Conservation (phyloP, 371 early-diverging fungal genomes). For the Mortierella sp. region DNA sequence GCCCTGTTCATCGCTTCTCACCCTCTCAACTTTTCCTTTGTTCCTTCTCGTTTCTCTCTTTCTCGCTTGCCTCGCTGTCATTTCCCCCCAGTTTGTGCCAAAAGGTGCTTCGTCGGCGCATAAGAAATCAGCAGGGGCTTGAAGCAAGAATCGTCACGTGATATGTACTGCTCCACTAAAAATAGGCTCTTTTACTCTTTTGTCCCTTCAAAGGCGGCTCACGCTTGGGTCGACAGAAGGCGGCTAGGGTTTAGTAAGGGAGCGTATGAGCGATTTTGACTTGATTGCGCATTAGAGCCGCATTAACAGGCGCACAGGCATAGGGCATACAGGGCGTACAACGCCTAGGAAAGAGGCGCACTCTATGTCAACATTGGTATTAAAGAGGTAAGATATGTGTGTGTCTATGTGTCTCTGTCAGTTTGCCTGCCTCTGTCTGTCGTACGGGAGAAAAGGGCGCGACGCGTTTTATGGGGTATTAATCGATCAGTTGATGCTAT, state of each 20-base stretch:
- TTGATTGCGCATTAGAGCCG: too few species aligned
- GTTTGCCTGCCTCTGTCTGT: not conserved
- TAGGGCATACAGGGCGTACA: not conserved
- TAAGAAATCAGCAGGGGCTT: not conserved
- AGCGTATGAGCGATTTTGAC: too few species aligned
- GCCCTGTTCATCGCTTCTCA: not conserved
- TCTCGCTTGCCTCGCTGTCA: not conserved
- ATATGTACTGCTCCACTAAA: too few species aligned
- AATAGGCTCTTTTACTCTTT: not conserved
- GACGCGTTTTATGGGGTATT: not conserved
- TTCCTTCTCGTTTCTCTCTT: not conserved
- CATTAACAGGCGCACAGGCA: too few species aligned
- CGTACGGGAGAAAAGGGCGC: not conserved
- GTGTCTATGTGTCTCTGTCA: not conserved
- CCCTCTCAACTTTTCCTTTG: not conserved
- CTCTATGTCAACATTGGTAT: not conserved
- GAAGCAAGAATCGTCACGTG: not conserved
- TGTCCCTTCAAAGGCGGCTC: not conserved
- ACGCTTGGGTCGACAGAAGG: too few species aligned
- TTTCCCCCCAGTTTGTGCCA: not conserved
- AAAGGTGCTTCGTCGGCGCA: not conserved
- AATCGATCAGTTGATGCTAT: not conserved
- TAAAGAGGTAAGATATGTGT: not conserved
- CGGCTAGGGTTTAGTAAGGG: too few species aligned
- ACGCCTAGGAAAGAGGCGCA: not conserved